Evolutionary conservation across 371 early-diverging fungal species (phyloP).

Genomic region (Apophysomyces ossiformis): DNA sequence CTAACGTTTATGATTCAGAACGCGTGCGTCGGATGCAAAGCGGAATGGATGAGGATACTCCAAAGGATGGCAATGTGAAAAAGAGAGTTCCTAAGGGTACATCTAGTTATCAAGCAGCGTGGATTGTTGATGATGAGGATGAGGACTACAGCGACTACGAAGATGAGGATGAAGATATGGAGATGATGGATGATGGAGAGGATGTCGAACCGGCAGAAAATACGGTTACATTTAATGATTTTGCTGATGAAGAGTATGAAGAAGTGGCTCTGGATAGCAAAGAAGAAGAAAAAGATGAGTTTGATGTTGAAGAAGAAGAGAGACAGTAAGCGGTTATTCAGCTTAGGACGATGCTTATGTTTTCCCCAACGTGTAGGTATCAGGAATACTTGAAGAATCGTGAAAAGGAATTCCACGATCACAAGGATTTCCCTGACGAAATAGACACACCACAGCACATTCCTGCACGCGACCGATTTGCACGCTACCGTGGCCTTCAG

Average conservation of each 20-base stretch:
- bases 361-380: constrained; percentile 33
- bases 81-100: constrained; percentile 93
- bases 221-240: constrained; percentile 14
- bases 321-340: constrained; percentile 35
- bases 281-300: constrained; percentile 45
- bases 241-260: constrained; percentile 76
- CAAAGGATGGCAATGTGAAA: constrained; percentile 20
- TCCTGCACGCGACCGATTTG: constrained; percentile 86
- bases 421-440: constrained; percentile 95
- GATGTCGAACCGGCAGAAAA: constrained; percentile 40
- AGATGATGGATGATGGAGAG: constrained; percentile 40
- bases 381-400: constrained; percentile 75
- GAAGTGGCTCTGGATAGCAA: constrained; percentile 69
- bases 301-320: constrained; percentile 53
- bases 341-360: too few species aligned
- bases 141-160: constrained; percentile 69
- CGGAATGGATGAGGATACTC: constrained; percentile 17
- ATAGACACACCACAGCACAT: constrained; percentile 90
- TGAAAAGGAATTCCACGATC: constrained; percentile 68
- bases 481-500: constrained; percentile 92
- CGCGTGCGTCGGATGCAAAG: constrained; percentile 48
- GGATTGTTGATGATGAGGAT: constrained; percentile 87
- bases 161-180: constrained; percentile 56
- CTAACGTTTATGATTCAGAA: constrained; percentile 15
- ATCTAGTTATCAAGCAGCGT: constrained; percentile 95